Evolutionary conservation across 2,329 filamentous ascomycete genomes (phyloP).

Genomic region (Cordyceps fumosorosea): DNA sequence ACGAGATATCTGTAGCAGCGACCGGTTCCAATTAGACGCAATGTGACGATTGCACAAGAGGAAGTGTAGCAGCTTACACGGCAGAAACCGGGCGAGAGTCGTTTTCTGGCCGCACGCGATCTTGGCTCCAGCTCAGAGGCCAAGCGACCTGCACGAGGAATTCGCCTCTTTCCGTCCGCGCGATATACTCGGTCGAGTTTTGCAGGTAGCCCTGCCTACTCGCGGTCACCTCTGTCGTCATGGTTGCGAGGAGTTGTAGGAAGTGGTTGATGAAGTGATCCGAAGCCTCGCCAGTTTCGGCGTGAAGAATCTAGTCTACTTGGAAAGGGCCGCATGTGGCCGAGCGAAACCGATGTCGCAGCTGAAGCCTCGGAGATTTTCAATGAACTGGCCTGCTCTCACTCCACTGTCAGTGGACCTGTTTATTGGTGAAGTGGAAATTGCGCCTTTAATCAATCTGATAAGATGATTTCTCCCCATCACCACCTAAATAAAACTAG

Average conservation of each 20-base stretch:
- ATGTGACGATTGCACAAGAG: background rate
- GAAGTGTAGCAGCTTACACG: conserved; percentile 21
- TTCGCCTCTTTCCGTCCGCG: conserved; percentile 22
- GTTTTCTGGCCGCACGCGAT: conserved; percentile 19
- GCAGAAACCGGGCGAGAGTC: conserved; percentile 17
- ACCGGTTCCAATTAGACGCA: background rate
- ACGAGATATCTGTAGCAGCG: conserved; percentile 23
- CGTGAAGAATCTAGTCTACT: background rate
- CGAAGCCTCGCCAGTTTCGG: background rate
- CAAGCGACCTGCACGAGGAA: conserved; percentile 26
- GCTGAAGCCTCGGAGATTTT: background rate
- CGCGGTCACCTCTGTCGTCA: background rate
- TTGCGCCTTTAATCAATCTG: background rate
- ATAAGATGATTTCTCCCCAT: background rate
- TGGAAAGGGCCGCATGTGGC: background rate
- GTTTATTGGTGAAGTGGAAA: background rate
- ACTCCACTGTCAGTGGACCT: background rate
- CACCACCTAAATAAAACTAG: too few species aligned
- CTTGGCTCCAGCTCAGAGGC: conserved; percentile 23
- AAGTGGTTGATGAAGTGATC: background rate
- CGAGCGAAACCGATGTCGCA: background rate
- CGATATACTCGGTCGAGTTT: conserved; percentile 23
- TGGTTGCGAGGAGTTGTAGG: background rate
- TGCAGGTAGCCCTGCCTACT: conserved; percentile 15
- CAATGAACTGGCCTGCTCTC: background rate